Evolutionary conservation across 345 rosid genomes (phyloP).

Genomic region (Barbarea vulgaris): DNA sequence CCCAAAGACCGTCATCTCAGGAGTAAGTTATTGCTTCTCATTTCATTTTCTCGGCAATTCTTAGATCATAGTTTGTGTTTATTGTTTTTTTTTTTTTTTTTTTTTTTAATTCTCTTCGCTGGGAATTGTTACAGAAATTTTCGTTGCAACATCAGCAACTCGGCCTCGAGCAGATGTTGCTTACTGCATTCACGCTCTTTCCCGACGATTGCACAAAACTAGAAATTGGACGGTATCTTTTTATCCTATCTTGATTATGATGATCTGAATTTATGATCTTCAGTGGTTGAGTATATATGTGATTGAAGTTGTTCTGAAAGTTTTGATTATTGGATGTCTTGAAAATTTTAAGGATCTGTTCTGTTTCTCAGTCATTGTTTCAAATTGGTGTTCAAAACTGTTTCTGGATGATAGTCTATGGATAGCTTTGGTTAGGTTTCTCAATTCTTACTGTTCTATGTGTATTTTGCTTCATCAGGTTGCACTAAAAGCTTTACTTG

Average conservation of each 20-base stretch:
- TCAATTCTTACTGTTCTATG: background rate
- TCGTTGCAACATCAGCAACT: constrained; percentile 67
- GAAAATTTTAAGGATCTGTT: background rate
- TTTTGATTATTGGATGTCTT: background rate
- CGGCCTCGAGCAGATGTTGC: constrained; percentile 94
- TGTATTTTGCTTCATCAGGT: constrained; percentile 47
- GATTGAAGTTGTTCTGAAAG: background rate
- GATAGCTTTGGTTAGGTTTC: background rate
- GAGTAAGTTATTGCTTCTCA: constrained; percentile 44
- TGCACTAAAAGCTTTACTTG: constrained; percentile 79
- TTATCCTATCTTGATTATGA: background rate
- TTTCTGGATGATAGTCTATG: background rate
- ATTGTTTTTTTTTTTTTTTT: background rate
- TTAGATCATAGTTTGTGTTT: background rate
- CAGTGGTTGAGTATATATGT: background rate
- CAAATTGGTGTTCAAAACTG: background rate
- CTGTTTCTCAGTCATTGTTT: background rate
- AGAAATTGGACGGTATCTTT: constrained; percentile 71
- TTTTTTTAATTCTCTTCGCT: background rate
- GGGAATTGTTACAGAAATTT: constrained; percentile 54
- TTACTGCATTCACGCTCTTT: constrained; percentile 80
- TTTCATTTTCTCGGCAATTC: background rate
- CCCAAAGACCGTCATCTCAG: constrained; percentile 84
- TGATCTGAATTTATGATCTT: background rate
- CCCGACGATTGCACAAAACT: constrained; percentile 77